Percentiles rank a stretch among this genome's conserved stretches.
Conservation (phyloP, 2,329 filamentous ascomycete species). For the Colletotrichum cordylinicola region DNA sequence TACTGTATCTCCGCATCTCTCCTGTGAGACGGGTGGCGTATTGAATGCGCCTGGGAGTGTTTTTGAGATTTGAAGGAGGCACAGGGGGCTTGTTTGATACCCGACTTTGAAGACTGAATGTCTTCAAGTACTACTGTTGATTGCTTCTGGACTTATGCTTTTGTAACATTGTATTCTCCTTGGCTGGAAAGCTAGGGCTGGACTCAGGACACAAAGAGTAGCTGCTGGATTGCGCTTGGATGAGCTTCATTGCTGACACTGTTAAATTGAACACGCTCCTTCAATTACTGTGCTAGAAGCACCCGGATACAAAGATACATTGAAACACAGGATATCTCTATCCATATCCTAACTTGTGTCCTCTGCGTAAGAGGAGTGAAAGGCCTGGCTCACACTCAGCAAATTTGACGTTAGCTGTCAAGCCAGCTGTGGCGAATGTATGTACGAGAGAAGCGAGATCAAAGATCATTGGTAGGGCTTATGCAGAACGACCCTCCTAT, state of each 20-base stretch:
- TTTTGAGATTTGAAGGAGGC: background rate
- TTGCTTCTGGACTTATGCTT: background rate
- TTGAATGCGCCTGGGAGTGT: background rate
- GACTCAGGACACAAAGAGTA: background rate
- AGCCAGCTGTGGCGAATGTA: background rate
- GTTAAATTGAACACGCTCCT: rapidly evolving
- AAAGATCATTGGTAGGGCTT: background rate
- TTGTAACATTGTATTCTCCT: background rate
- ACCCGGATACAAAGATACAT: background rate
- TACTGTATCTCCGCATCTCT: background rate
- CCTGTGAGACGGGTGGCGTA: background rate
- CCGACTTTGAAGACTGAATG: background rate
- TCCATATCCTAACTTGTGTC: too few species aligned
- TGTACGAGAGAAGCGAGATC: background rate
- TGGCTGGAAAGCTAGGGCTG: background rate
- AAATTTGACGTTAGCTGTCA: background rate
- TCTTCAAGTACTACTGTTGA: background rate
- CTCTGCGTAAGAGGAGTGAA: too few species aligned
- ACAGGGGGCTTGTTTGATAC: background rate
- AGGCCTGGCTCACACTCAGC: too few species aligned
- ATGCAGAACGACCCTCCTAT: background rate
- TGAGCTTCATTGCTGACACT: rapidly evolving
- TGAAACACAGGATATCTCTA: background rate
- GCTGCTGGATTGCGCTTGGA: background rate
- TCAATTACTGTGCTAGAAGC: rapidly evolving